These are phyloP conservation scores for Cystobasidium slooffiae DNA, from an alignment of 1,284 basidiomycete genomes.

Conservation along the genomic window DNA sequence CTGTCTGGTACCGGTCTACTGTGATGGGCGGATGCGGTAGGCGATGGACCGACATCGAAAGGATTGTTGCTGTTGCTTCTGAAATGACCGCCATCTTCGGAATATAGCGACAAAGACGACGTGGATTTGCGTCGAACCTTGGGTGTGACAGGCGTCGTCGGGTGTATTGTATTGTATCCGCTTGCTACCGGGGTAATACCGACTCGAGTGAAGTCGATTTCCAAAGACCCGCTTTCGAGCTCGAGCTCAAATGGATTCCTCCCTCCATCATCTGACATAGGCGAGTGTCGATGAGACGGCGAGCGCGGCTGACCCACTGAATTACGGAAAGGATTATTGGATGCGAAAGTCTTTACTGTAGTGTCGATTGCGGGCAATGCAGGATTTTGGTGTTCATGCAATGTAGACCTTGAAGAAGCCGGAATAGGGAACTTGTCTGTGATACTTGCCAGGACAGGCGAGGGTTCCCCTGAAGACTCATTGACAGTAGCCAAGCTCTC, in stretches of 20 bases:
- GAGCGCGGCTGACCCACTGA: background rate
- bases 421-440: constrained; percentile 14
- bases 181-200: constrained; percentile 10
- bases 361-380: background rate
- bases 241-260: constrained; percentile 31
- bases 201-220: constrained; percentile 17
- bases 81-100: background rate
- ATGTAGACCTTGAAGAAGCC: too few species aligned
- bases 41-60: background rate
- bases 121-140: constrained; percentile 3
- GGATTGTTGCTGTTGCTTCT: background rate
- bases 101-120: constrained; percentile 26
- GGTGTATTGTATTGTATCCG: constrained; percentile 21
- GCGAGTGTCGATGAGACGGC: background rate
- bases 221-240: background rate
- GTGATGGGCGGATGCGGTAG: background rate
- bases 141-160: constrained; percentile 26
- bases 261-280: constrained; percentile 3
- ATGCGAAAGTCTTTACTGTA: background rate
- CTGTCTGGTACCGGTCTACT: background rate
- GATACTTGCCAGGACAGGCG: background rate
- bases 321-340: constrained; percentile 19
- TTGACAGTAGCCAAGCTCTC: background rate
- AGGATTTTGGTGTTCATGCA: too few species aligned
- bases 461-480: background rate